Percentiles rank a stretch among this genome's conserved stretches.
These are phyloP conservation scores for Metarhizium robertsii DNA, from an alignment of 2,329 filamentous ascomycete genomes.

Conservation along the genomic window DNA sequence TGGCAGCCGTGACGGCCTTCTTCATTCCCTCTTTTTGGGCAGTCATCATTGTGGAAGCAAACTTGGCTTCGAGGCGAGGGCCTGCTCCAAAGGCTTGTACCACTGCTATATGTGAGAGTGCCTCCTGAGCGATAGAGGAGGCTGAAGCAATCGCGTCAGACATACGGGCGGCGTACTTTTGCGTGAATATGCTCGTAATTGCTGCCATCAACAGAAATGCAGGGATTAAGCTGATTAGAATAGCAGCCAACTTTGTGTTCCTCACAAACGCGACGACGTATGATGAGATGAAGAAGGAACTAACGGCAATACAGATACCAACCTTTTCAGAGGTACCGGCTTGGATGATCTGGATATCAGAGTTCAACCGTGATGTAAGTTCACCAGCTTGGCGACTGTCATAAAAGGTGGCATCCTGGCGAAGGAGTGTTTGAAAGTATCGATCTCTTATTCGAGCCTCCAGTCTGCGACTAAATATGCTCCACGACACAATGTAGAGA, in stretches of 20 bases:
- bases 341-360: slow-evolving; percentile 58
- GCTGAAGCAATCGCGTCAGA: slow-evolving; percentile 46
- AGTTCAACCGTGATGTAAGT: slow-evolving; percentile 53
- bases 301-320: slow-evolving; percentile 50
- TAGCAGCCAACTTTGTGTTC: slow-evolving; percentile 51
- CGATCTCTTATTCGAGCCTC: slow-evolving; percentile 52
- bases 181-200: slow-evolving; percentile 43
- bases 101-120: slow-evolving; percentile 48
- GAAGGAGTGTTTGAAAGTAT: slow-evolving; percentile 49
- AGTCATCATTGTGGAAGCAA: slow-evolving; percentile 39
- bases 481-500: slow-evolving; percentile 54
- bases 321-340: slow-evolving; percentile 63
- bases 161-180: slow-evolving; percentile 40
- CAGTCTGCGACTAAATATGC: slow-evolving; percentile 52
- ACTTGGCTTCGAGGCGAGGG: slow-evolving; percentile 48
- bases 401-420: slow-evolving; percentile 55
- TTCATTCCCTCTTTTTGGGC: slow-evolving; percentile 45
- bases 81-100: slow-evolving; percentile 57
- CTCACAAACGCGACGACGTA: slow-evolving; percentile 61
- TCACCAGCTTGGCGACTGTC: slow-evolving; percentile 54
- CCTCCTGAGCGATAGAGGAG: slow-evolving; percentile 54
- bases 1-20: slow-evolving; percentile 46
- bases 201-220: slow-evolving; percentile 52
- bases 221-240: slow-evolving; percentile 53
- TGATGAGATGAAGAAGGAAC: slow-evolving; percentile 58